A percentile compares a stretch with the other conserved stretches of the same genome.
Evolutionary conservation across 2,329 filamentous ascomycete species (phyloP).

Genomic region (Pseudocercospora fijiensis): DNA sequence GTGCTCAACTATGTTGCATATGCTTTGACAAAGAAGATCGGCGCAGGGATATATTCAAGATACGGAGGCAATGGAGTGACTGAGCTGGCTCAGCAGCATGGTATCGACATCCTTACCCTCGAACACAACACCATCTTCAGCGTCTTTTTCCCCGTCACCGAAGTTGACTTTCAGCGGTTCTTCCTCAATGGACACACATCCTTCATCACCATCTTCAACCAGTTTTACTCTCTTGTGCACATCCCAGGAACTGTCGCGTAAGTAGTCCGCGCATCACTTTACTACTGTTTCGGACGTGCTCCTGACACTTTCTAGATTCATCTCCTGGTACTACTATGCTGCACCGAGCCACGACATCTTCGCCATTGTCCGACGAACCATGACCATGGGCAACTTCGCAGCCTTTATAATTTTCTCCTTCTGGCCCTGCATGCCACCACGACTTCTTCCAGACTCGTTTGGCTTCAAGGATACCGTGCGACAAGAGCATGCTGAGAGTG

Average conservation of each 20-base stretch:
- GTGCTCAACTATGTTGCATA: constrained; percentile 65
- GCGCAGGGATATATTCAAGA: constrained; percentile 29
- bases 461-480: constrained; percentile 51
- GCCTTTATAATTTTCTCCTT: constrained; percentile 55
- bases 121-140: constrained; percentile 53
- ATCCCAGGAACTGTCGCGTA: constrained; percentile 62
- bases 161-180: constrained; percentile 56
- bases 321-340: constrained; percentile 63
- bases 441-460: constrained; percentile 47
- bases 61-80: constrained; percentile 52
- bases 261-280: constrained; percentile 18
- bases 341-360: constrained; percentile 52
- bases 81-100: constrained; percentile 57
- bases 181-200: constrained; percentile 56
- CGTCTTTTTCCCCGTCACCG: constrained; percentile 55
- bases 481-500: constrained; percentile 48
- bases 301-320: constrained; percentile 49
- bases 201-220: constrained; percentile 57
- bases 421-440: constrained; percentile 55
- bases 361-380: constrained; percentile 46
- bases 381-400: constrained; percentile 55
- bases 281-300: constrained; percentile 5
- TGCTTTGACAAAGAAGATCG: constrained; percentile 50
- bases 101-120: constrained; percentile 55
- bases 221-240: constrained; percentile 60